Conservation (phyloP, 441 rosid genomes). For the Hura crepitans region DNA sequence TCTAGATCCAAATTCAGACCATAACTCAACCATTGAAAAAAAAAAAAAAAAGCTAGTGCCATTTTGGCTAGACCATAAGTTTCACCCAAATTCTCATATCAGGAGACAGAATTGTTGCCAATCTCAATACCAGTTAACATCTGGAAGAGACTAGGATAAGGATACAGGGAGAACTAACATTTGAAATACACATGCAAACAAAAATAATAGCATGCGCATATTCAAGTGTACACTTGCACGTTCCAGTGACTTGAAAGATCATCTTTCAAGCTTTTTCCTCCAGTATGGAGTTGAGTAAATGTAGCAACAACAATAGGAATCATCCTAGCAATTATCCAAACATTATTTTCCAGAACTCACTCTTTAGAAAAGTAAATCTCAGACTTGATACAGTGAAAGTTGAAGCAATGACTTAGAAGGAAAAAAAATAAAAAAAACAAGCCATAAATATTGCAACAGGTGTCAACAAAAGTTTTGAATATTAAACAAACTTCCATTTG, state of each 20-base stretch:
- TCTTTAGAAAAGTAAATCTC: not conserved
- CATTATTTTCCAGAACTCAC: not conserved
- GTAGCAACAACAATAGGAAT: not conserved
- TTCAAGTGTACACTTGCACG: not conserved
- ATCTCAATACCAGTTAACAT: conserved; percentile 2
- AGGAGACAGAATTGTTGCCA: conserved; percentile 1
- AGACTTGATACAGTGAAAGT: not conserved
- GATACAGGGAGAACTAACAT: not conserved
- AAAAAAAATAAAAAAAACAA: not conserved
- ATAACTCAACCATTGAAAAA: no score
- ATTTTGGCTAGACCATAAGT: conserved; percentile 4
- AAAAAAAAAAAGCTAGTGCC: not conserved
- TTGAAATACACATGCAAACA: not conserved
- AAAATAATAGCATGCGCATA: not conserved
- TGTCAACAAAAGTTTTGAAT: not conserved
- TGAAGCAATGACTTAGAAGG: not conserved
- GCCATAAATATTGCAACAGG: conserved; percentile 3
- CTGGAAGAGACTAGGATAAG: not conserved
- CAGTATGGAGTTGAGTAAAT: not conserved
- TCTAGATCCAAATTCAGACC: no score
- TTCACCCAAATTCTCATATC: not conserved
- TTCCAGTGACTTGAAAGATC: not conserved
- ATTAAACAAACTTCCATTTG: not conserved
- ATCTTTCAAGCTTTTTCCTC: not conserved
- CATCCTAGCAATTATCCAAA: not conserved